Evolutionary conservation across 2,329 filamentous ascomycete species (phyloP).

Genomic region (Rhytidhysteron rufulum): DNA sequence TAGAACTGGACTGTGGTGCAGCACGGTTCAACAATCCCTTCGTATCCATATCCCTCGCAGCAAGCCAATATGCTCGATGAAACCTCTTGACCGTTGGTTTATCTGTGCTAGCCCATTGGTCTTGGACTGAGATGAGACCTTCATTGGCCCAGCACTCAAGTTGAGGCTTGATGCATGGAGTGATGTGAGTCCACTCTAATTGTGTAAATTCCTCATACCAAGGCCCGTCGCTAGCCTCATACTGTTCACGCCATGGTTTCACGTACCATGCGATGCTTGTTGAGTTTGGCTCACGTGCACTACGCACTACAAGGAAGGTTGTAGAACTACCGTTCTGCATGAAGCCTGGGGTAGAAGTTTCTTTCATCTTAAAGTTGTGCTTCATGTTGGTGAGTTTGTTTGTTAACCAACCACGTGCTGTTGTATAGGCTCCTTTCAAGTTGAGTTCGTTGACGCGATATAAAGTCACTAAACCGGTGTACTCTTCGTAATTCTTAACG

Average conservation of each 20-base stretch:
- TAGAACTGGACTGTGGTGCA: background rate
- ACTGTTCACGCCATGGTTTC: too few relatives aligned
- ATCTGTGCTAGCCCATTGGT: background rate
- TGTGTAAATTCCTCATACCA: background rate
- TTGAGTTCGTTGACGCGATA: constrained; percentile 18
- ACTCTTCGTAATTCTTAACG: constrained; percentile 14
- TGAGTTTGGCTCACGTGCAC: constrained; percentile 14
- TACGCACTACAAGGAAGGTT: constrained; percentile 25
- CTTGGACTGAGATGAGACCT: background rate
- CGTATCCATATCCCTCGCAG: background rate
- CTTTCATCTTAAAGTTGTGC: constrained; percentile 5
- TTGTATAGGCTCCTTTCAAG: background rate
- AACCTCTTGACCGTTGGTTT: background rate
- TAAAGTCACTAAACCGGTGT: constrained; percentile 19
- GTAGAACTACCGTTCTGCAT: constrained; percentile 14
- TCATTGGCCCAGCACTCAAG: background rate
- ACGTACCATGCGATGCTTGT: background rate
- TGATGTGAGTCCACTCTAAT: background rate
- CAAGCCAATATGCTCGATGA: background rate
- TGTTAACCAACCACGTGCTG: background rate
- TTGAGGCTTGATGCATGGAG: background rate
- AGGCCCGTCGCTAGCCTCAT: too few relatives aligned
- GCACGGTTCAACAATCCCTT: background rate
- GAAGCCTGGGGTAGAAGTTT: constrained; percentile 20
- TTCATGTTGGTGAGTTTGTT: background rate